phyloP scores from a whole-genome alignment of 2,329 filamentous ascomycete species.

The Monosporascus sp. region DNA sequence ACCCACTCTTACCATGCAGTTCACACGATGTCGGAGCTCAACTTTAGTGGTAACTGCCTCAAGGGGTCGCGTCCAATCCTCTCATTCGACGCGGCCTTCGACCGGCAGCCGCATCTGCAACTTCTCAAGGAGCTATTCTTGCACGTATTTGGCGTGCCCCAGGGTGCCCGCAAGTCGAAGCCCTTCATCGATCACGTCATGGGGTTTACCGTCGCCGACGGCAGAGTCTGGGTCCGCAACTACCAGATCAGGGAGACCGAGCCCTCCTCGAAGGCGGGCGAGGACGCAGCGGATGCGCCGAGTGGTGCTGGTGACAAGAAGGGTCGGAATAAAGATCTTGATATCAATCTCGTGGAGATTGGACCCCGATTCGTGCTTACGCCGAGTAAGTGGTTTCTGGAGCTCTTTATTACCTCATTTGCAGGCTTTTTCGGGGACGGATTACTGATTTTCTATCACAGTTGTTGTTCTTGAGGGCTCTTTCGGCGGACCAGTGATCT shows the following conservation, averaged over 20 bases:
- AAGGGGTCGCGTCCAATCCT: slow-evolving; percentile 89
- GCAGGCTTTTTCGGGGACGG: not conserved
- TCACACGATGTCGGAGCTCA: slow-evolving; percentile 86
- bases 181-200: slow-evolving; percentile 96
- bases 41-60: slow-evolving; percentile 94
- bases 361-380: slow-evolving; percentile 90
- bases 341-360: slow-evolving; percentile 84
- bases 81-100: slow-evolving; percentile 86
- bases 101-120: slow-evolving; percentile 71
- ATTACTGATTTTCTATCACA: not conserved
- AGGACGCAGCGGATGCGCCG: slow-evolving; percentile 28
- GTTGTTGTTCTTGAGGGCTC: slow-evolving; percentile 84
- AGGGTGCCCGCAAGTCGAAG: slow-evolving; percentile 82
- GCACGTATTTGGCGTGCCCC: slow-evolving; percentile 88
- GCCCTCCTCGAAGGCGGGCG: slow-evolving; percentile 39
- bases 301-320: slow-evolving; percentile 36
- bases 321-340: slow-evolving; percentile 54
- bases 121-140: slow-evolving; percentile 86
- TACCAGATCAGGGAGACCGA: slow-evolving; percentile 91
- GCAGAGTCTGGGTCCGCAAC: slow-evolving; percentile 92
- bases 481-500: slow-evolving; percentile 94
- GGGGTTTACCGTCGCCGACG: slow-evolving; percentile 83
- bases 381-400: slow-evolving; percentile 46
- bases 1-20: slow-evolving; percentile 40
- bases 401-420: not conserved